Percentiles rank a stretch among this genome's conserved stretches.
phyloP scores from a whole-genome alignment of 306 rosid species.

The apple (Malus domestica) region ASM211411v1 NC_041792.1:9695501-9696000 shows the following conservation, averaged over 20 bases:
- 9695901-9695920: conserved; percentile 58
- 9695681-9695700: conserved; percentile 54
- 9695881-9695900: conserved; percentile 45
- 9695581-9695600: conserved; percentile 71
- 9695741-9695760: conserved; percentile 60
- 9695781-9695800: conserved; percentile 52
- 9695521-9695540: conserved; percentile 35
- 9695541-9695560: conserved; percentile 79
- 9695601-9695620: conserved; percentile 79
- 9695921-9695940: conserved; percentile 49
- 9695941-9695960: conserved; percentile 34
- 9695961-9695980: conserved; percentile 61
- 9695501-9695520: conserved; percentile 30
- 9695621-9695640: conserved; percentile 83
- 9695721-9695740: conserved; percentile 76
- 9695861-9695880: conserved; percentile 51
- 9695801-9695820: conserved; percentile 37
- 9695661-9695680: conserved; percentile 32
- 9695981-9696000: conserved; percentile 58
- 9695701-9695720: conserved; percentile 56
- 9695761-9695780: conserved; percentile 73
- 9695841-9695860: conserved; percentile 51
- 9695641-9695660: conserved; percentile 56
- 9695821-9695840: conserved; percentile 54
- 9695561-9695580: conserved; percentile 72